Base-by-base conservation (phyloP, 1,284 basidiomycete species). In the Malassezia obtusa region DNA sequence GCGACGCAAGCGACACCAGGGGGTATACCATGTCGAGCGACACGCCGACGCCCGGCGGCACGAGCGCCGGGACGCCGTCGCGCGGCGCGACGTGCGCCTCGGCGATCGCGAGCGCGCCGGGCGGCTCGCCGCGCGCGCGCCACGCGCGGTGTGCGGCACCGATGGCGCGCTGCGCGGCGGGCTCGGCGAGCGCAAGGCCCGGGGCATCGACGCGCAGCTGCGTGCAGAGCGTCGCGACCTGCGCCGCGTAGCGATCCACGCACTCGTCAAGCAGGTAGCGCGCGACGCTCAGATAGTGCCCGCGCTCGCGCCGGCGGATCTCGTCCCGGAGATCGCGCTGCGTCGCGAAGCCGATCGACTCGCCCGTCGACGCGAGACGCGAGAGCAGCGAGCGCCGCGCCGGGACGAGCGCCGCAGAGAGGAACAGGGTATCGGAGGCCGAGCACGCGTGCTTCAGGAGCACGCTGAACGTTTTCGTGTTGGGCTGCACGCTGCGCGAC, bases 381-480 rank as follows among this genome's bases (percentile, higher is more conserved):
- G 47, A 21, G 24, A 41, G 38, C 6, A 40, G 33, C 21, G 53
- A 31, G 31, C 49, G 53, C 6, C 39, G 36, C 38, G 15, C 14
- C 1, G 35, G 36, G 14, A 38, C 38, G n/a, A 56, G 31, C 22
- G 61, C 57, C n/a, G 60, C 65, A 3, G 63, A 57, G 8, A 64
- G 54, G 22, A 61, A 53, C 14, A 64, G 59, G 25, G 64, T 61
- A 33, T 67, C 60, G 11, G 65, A 59, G 38, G 57, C 64, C 15
- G 39, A 52, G 51, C 61, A 61, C 45, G 61, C 59, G 19, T 71
- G 64, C 25, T 57, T 58, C 24, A 71, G 36, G 36, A 71, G 21
- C 28, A 62, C 43, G 33, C 61, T 51, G 26, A 64, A 64, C 2
- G 67, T 64, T 39, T 62, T 67, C n/a, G 62, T 63, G 53, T 63